Conservation (phyloP, 805 yeast species). For the Debaryomyces castellii region DNA sequence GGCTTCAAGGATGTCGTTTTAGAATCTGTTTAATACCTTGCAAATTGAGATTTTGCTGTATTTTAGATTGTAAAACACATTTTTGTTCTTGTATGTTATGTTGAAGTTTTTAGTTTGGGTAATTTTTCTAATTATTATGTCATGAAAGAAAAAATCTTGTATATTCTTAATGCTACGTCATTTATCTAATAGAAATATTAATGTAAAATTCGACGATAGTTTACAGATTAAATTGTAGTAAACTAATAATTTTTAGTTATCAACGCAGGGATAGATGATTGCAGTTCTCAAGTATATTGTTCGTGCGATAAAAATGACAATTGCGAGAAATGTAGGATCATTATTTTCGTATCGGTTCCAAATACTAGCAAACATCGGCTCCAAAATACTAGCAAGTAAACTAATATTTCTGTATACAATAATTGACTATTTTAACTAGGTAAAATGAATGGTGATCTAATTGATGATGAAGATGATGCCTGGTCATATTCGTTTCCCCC, state of each 20-base stretch:
- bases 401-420: too few relatives aligned
- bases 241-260: too few relatives aligned
- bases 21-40: slow-evolving; percentile 70
- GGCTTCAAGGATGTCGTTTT: slow-evolving; percentile 97
- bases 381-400: too few relatives aligned
- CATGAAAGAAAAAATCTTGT: slow-evolving; percentile 9
- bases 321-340: not conserved
- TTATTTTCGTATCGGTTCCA: not conserved
- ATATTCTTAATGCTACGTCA: slow-evolving; percentile 15
- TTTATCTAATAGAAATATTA: slow-evolving; percentile 3
- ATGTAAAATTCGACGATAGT: not conserved
- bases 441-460: slow-evolving; percentile 4
- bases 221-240: too few relatives aligned
- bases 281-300: too few relatives aligned
- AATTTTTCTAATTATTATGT: slow-evolving; percentile 6
- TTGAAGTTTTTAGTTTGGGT: slow-evolving; percentile 6
- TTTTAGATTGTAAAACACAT: slow-evolving; percentile 2
- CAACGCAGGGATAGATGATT: too few relatives aligned
- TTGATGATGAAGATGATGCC: slow-evolving; percentile 38
- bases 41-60: not conserved
- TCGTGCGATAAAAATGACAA: not conserved
- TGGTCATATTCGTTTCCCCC: slow-evolving; percentile 43
- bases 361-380: not conserved
- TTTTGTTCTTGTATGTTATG: slow-evolving; percentile 6
- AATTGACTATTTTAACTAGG: too few relatives aligned